Base-by-base conservation (phyloP, 108 stramenopile species). In the Conticribra weissflogii region DNA sequence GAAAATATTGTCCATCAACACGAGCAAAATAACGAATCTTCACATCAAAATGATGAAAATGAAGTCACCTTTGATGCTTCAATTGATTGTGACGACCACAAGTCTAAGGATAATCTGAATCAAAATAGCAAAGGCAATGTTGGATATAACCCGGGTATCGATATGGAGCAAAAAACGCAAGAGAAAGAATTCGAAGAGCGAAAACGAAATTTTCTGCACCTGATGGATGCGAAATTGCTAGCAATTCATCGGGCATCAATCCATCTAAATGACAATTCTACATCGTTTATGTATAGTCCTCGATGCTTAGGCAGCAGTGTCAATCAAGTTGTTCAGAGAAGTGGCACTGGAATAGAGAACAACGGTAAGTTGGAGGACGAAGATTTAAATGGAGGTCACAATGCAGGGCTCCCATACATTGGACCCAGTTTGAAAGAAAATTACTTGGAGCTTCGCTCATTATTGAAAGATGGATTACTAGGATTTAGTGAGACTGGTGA, bases 221-320 rank as follows among this genome's bases (percentile, higher is more conserved):
- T 48, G 59, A 63, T 76, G 24, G 48, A 68, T 16, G 67, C 61
- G 45, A 76, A 68, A 51, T 18, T 59, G 18, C 59, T 18, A 31
- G 76, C 68, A 3, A 76, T 69, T 21, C 21, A 67, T 18, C 76
- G 76, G 7, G 68, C 76, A 23, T 54, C 48, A 18, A 53, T 76
- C 15, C 67, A 76, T 64, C 45, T 76, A 28, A 66, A 70, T 62
- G 78, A 71, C 29, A 71, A 71, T 54, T 79, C 70, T 1, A 55
- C 60, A 23, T 79, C 76, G 24, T 76, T 63, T 21, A 45, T 57
- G 30, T 68, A 68, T 32, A 32, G 34, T 25, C 18, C 7, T 17
- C 29, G 3, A 34, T n/a, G 29, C 36, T 28, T 4, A 16, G 33
- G 28, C 36, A 53, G 21, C 31, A 28, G 12, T 32, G 32, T 9